Base-by-base conservation (phyloP, 2,329 filamentous ascomycete species). In the Berkeleyomyces rouxiae region DNA sequence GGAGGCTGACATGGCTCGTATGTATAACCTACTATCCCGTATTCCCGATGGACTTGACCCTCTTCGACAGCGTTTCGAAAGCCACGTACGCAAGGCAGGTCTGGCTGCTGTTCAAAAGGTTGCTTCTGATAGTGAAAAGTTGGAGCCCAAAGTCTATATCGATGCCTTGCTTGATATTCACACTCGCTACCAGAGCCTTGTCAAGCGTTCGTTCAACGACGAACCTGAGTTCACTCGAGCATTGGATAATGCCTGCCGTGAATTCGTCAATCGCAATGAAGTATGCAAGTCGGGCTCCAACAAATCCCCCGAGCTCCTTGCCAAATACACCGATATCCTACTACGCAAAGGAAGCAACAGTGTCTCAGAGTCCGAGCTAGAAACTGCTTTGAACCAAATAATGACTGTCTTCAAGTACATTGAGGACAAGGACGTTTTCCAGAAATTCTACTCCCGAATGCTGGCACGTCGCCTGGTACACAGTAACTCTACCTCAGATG, bases 321-420 rank as follows among this genome's bases (percentile, higher is more conserved):
- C 93, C 71, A 96, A 96, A 74, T 97, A 99, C 72, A 89, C 91
- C 40, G 93, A 99, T 72, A 85, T 90, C 7, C 77, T 99, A 40
- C 78, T 99, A 60, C 92, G 93, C 74, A 96, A 96, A 79, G 92
- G 89, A 67, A 88, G 87, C 39, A 95, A 91, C 68, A 90, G 90
- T 68, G 89, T 90, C 11, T 93, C 97, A 71, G 93, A 99, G 71
- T 87, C 88, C 40, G 92, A 99, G 70, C 81, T 97, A 69, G 93
- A 99, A 75, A 86, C 87, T 67, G 87, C 90, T 40, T 78, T 97
- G 39, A 84, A 83, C 23, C 89, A 96, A 72, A 93, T 99, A 69
- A 99, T 99, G 93, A 96, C 92, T 1, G 90, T 99, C 62, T 99
- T 99, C 82, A 97, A 97, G 77, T 99, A 99, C 74, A 97, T 99